Conservation (phyloP, 805 yeast genomes). For the Alloascoidea africana region DNA sequence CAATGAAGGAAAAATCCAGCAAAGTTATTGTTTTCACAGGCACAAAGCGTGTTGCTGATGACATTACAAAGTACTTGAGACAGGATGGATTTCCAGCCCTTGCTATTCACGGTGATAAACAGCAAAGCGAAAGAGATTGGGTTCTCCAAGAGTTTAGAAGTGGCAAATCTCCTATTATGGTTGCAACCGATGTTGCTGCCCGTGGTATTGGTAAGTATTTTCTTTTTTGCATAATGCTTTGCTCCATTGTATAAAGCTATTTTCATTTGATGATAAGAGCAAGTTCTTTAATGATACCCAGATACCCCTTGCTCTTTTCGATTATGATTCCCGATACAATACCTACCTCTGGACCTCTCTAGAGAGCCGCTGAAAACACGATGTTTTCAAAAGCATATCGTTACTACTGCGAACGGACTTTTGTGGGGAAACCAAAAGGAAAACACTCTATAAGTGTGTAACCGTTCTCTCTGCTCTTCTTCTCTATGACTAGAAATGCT, state of each 20-base stretch:
- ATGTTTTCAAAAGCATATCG: too few species aligned
- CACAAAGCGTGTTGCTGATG: slow-evolving; percentile 98
- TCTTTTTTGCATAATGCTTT: slow-evolving; percentile 3
- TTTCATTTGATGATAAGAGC: slow-evolving; percentile 2
- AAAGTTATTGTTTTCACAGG: slow-evolving; percentile 85
- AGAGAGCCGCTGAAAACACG: too few species aligned
- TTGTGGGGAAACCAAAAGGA: too few species aligned
- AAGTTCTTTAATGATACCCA: too few species aligned
- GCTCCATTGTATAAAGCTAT: slow-evolving; percentile 2
- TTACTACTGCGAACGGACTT: too few species aligned
- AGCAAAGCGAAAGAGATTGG: slow-evolving; percentile 98
- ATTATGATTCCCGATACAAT: too few species aligned
- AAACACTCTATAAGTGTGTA: too few species aligned
- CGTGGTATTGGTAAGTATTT: slow-evolving; percentile 95
- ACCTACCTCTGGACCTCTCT: too few species aligned
- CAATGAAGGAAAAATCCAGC: slow-evolving; percentile 40
- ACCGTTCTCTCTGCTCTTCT: too few species aligned
- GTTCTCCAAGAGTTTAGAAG: slow-evolving; percentile 83
- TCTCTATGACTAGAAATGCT: too few species aligned
- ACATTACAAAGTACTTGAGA: slow-evolving; percentile 79
- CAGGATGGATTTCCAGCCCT: slow-evolving; percentile 98
- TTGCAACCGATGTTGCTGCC: slow-evolving; percentile 99
- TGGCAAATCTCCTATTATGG: slow-evolving; percentile 94
- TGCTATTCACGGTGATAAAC: slow-evolving; percentile 98
- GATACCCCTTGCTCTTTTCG: too few species aligned